Evolutionary conservation across 2,329 filamentous ascomycete species (phyloP), one percentile per base, ranked within the genome.

Genomic region (Cladosporium oxysporum): DNA sequence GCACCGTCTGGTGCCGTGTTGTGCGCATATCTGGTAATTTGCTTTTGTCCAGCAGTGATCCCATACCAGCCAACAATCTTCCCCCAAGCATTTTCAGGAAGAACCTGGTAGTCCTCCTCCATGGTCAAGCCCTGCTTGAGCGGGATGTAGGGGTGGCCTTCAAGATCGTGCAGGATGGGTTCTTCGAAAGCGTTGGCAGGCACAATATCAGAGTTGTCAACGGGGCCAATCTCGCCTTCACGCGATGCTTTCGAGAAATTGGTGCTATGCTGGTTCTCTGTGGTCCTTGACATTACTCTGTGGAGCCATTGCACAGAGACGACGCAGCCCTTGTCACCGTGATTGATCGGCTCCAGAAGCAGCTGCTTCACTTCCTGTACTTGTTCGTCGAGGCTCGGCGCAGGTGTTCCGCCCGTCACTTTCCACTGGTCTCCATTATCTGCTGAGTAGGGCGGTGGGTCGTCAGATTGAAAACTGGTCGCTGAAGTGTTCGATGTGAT

Each of bases 151-250:
- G 62, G 61, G 29, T 70, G 61, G 2, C 68, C 69, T 8, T 70
- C 67, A 10, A 66, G 58, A 37, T 74, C 73, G 33, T 68, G 65
- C 8, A 74, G 66, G 23, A 70, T 64, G 16, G 72, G 71, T 18
- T 67, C 66, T 0, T 68, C 59, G 62, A 75, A 77, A 3, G 67
- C 77, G 58, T 71, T 73, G n/a, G 69, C 64, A 10, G 69, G 66
- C 61, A 93, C 87, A 67, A 97, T 88, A 74, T 93, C 90, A 0
- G 90, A 88, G 75, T 97, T 97, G 81, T 97, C 92, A 35, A 98
- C 86, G 0, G 91, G 91, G 1, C 93, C 93, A 65, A 95, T 85
- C 5, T 87, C 84, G 7, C 85, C 87, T 66, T 89, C 84, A 12
- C 83, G 75, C 11, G 85, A 84, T n/a, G 83, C 80, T 68, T 91